Conservation (phyloP, 345 rosid genomes). For the Odontarrhena argentea region DNA sequence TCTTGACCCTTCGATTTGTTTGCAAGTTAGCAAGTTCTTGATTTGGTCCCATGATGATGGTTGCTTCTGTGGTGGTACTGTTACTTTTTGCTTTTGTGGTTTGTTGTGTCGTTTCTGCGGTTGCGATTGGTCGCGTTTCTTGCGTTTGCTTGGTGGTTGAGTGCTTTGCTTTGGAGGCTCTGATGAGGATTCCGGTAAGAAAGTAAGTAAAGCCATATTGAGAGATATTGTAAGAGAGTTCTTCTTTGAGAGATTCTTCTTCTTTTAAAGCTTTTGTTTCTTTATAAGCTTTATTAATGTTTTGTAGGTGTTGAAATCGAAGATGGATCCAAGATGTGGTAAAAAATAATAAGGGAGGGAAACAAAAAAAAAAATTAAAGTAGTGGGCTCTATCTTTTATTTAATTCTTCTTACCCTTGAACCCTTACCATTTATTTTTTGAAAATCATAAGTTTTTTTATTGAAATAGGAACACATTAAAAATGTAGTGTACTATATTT, state of each 20-base stretch:
- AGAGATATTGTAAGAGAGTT: background rate
- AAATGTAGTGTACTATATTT: no score
- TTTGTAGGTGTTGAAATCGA: conserved; percentile 38
- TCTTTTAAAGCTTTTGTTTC: conserved; percentile 5
- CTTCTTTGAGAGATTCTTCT: conserved; percentile 35
- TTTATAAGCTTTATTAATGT: conserved; percentile 23
- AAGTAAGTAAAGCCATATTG: conserved; percentile 44
- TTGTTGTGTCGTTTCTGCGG: conserved; percentile 32
- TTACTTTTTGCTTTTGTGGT: conserved; percentile 35
- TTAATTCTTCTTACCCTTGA: no score
- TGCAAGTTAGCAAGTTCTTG: conserved; percentile 90
- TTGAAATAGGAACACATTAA: no score
- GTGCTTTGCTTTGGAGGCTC: conserved; percentile 33
- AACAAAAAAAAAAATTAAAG: conserved; percentile 18
- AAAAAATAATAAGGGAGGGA: conserved; percentile 36
- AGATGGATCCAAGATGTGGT: conserved; percentile 42
- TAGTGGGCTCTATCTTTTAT: conserved; percentile 38
- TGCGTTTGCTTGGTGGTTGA: conserved; percentile 37
- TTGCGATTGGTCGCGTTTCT: conserved; percentile 37
- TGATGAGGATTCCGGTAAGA: conserved; percentile 36
- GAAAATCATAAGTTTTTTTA: background rate
- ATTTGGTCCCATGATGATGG: conserved; percentile 96
- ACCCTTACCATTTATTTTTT: no score
- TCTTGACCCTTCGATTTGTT: conserved; percentile 72
- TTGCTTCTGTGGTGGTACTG: conserved; percentile 48